Base-by-base conservation (phyloP, 208 protist species). In the Tritrichomonas foetus region DNA sequence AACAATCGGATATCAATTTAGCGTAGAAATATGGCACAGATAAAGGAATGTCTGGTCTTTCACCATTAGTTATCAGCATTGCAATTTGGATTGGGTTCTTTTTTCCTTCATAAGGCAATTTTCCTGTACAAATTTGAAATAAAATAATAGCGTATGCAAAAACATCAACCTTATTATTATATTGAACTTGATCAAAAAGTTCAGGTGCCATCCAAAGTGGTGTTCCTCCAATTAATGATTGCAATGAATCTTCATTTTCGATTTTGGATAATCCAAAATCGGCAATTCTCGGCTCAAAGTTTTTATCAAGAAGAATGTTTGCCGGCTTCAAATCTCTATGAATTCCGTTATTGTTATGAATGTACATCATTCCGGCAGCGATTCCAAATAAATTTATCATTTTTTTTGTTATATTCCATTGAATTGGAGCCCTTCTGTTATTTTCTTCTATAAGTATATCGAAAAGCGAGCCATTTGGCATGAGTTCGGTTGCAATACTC, bases 201-300 rank as follows among this genome's bases (percentile, higher is more conserved):
- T 89, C 78, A 39, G 78, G 78, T 1, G 78, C 78, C 78, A 89
- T 89, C 78, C 78, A 89, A 5, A 89, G 39, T 89, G 78, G 78
- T 27, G 78, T 53, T 33, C 78, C 78, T 13, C 47, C 78, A 57
- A 89, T 30, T 27, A 89, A 33, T 33, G 78, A 89, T 89, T 89
- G 78, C 11, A 89, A 16, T 27, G 44, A n/a, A n/a, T 89, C 47
- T n/a, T 53, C 41, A 39, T 89, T 47, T 57, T 89, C 47, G 41
- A 89, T 89, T 57, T 89, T 89, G 33, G 78, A 44, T 16, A 89
- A 30, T 9, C 78, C 78, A 50, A 89, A 89, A 36, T 89, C 78
- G 0, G 78, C 41, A 57, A 89, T 89, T 57, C 47, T 25, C 20
- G 78, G 47, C 39, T 57, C 78, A 25, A 57, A 89, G 1, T 89